Base-by-base conservation (phyloP, 192 early-diverging fungal species). In the Coemansia sp. region DNA sequence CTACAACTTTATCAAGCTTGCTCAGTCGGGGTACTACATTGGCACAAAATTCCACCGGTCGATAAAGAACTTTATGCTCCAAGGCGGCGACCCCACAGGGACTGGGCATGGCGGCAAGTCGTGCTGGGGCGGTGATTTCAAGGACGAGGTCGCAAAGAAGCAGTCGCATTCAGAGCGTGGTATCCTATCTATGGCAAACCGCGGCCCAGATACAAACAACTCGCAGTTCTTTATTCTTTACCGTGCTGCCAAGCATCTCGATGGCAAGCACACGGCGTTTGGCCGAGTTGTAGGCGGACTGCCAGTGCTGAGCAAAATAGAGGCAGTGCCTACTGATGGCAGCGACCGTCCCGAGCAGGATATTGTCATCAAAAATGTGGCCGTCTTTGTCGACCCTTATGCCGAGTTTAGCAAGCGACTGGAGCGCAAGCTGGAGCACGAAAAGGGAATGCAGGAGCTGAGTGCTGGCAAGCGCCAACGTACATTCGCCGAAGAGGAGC, bases 81-180 rank as follows among this genome's bases (percentile, higher is more conserved):
- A 99, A 84, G 95, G 94, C 44, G 93, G 94, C 46, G 95, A 99
- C 74, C 97, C 95, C 19, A 97, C 95, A 3, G 94, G 89, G 21
- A 98, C 93, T 11, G 95, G 95, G 12, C 83, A 88, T 24, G 95
- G 95, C 29, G 95, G 97, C 9, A 83, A 86, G 72, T 90, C 86
- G 22, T 83, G 56, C 63, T 91, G 84, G 85, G 76, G 76, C 36
- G 29, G 24, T 15, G 82, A 82, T 24, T 93, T 93, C 53, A 72
- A 75, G 19, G 89, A 91, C 73, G 91, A 93, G 56, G 80, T 91
- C 46, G 70, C 67, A 39, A 80, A 85, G 27, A 87, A 84, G 48
- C 63, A 90, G 32, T 84, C 85, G 12, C 97, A 98, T 65, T 83
- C 87, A 19, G 86, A 74, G 19, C 84, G 92, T 19, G 97, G 95